Conservation (phyloP, 352 stramenopile species). For the Phytophthora tentaculata region DNA sequence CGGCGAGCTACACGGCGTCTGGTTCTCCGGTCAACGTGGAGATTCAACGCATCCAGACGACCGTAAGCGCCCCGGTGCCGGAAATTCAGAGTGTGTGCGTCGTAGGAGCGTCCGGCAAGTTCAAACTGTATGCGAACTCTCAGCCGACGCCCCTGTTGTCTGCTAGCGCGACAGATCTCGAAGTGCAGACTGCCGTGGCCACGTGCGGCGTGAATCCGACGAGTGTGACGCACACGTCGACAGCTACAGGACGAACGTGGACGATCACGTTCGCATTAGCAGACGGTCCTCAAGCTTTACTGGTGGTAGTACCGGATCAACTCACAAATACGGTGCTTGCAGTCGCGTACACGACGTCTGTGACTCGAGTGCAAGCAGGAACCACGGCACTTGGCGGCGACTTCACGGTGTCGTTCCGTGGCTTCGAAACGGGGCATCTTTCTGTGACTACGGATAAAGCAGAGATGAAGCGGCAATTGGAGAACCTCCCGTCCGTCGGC, state of each 20-base stretch:
- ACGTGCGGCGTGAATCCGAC: conserved; percentile 64
- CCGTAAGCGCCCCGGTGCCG: conserved; percentile 52
- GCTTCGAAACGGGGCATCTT: conserved; percentile 80
- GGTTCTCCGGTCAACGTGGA: conserved; percentile 82
- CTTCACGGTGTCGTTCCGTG: conserved; percentile 84
- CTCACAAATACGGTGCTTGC: conserved; percentile 60
- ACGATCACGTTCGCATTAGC: conserved; percentile 67
- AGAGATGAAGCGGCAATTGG: conserved; percentile 87
- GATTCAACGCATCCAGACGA: conserved; percentile 91
- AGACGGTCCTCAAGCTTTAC: conserved; percentile 50
- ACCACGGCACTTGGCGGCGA: conserved; percentile 68
- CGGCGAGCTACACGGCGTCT: conserved; percentile 76
- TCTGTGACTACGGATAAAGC: conserved; percentile 40
- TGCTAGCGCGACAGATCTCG: conserved; percentile 42
- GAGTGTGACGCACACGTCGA: conserved; percentile 42
- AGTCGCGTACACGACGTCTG: conserved; percentile 55
- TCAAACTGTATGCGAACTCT: conserved; percentile 75
- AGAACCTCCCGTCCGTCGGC: conserved; percentile 88
- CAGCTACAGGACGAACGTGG: conserved; percentile 65
- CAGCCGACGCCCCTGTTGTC: conserved; percentile 58
- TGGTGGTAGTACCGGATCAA: conserved; percentile 64
- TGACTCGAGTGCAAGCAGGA: conserved; percentile 51
- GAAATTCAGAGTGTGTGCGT: conserved; percentile 85
- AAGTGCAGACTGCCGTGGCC: conserved; percentile 64
- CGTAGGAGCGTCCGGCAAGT: conserved; percentile 64